Evolutionary conservation across 1,284 basidiomycete species (phyloP).

Genomic region (Heliocybe sulcata): DNA sequence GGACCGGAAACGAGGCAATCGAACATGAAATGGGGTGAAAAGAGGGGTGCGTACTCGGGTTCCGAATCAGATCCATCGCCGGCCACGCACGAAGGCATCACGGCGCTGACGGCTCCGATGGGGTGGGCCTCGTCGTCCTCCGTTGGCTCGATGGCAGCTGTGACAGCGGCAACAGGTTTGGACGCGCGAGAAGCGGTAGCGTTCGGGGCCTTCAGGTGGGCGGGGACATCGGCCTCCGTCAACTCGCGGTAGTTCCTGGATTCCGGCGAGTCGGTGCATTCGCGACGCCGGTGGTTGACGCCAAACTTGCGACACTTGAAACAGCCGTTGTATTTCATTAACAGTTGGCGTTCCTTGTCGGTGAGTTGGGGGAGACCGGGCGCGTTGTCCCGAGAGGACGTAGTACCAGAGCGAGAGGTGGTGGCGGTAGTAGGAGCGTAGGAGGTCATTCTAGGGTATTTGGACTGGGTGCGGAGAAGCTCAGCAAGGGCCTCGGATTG

Average conservation of each 20-base stretch:
- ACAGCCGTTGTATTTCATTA: background rate
- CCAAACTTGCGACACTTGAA: background rate
- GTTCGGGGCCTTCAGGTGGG: background rate
- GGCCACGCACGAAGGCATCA: background rate
- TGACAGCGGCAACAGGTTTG: background rate
- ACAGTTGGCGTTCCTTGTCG: background rate
- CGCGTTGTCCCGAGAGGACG: background rate
- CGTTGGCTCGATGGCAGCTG: background rate
- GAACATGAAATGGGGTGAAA: background rate
- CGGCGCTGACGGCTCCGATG: background rate
- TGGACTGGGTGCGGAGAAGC: background rate
- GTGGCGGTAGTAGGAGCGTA: background rate
- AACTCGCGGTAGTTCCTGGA: background rate
- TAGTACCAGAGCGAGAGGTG: background rate
- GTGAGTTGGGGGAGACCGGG: background rate
- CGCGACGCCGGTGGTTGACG: background rate
- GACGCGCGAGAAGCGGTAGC: background rate
- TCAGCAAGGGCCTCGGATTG: background rate
- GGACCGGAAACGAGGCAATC: background rate
- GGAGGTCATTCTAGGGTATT: background rate
- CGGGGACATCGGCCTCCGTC: background rate
- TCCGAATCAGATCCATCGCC: conserved; percentile 1
- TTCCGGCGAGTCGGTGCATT: background rate
- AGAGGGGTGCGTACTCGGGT: background rate
- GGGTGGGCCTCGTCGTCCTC: background rate